Evolutionary conservation across 75 land plant species (phyloP).

Genomic region (Cunninghamia lanceolata): DNA sequence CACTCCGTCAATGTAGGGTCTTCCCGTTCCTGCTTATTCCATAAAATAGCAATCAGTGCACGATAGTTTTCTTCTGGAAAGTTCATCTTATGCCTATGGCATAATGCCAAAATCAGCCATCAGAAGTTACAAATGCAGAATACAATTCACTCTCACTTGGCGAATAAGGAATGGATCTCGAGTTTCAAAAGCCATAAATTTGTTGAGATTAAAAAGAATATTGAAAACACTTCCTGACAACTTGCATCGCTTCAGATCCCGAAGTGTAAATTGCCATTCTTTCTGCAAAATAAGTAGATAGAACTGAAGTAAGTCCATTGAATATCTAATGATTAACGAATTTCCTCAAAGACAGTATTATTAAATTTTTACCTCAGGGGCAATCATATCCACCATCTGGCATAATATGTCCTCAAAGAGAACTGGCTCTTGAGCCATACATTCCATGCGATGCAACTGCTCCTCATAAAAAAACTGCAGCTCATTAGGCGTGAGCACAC

Average conservation of each 20-base stretch:
- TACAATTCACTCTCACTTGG: slow-evolving; percentile 47
- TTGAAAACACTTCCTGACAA: slow-evolving; percentile 93
- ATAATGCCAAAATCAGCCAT: background rate
- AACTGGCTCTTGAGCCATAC: slow-evolving; percentile 98
- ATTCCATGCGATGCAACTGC: slow-evolving; percentile 99
- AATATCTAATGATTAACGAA: background rate
- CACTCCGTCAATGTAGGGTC: slow-evolving; percentile 93
- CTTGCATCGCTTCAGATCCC: slow-evolving; percentile 81
- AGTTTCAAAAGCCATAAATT: slow-evolving; percentile 97
- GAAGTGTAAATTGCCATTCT: slow-evolving; percentile 66
- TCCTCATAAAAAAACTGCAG: slow-evolving; percentile 98
- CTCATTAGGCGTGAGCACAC: slow-evolving; percentile 82
- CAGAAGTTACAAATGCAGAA: background rate
- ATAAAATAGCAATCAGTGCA: background rate
- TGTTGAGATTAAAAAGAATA: slow-evolving; percentile 92
- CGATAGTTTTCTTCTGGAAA: background rate
- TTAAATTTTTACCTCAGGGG: slow-evolving; percentile 64
- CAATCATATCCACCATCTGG: slow-evolving; percentile 95
- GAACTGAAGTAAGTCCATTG: background rate
- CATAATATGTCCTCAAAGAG: slow-evolving; percentile 96
- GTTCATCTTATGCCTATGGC: background rate
- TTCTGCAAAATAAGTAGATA: slow-evolving; percentile 52
- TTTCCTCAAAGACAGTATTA: background rate
- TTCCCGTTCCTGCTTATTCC: slow-evolving; percentile 75
- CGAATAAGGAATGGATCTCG: slow-evolving; percentile 97